Percentiles rank a stretch among this genome's conserved stretches.
Conservation (phyloP, 2,329 filamentous ascomycete species). For the Cercospora brassicicola region DNA sequence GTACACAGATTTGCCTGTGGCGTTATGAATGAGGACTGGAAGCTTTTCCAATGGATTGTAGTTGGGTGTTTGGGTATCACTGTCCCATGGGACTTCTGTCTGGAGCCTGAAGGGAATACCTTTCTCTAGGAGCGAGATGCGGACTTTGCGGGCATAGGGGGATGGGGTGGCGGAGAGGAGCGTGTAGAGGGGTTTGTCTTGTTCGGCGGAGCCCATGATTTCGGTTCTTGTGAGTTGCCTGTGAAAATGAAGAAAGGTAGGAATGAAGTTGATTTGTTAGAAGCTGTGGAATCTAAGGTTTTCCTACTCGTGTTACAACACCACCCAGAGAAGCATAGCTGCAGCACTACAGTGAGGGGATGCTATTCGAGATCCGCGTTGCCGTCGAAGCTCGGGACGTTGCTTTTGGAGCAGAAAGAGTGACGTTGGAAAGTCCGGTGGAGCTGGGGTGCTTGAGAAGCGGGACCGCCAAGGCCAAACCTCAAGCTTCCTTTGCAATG, state of each 20-base stretch:
- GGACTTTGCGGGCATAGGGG: slow-evolving; percentile 46
- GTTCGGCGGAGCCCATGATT: neutral
- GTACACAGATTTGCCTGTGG: slow-evolving; percentile 37
- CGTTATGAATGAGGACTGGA: slow-evolving; percentile 40
- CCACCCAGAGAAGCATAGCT: neutral
- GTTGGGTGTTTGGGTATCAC: slow-evolving; percentile 41
- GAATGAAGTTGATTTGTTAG: neutral
- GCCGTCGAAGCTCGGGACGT: slow-evolving; percentile 16
- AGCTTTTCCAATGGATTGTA: slow-evolving; percentile 47
- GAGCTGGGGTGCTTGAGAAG: neutral
- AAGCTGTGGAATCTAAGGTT: neutral
- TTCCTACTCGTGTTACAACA: neutral
- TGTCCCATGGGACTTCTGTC: slow-evolving; percentile 48
- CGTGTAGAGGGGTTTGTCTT: slow-evolving; percentile 25
- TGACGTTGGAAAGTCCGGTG: neutral
- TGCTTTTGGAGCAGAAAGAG: slow-evolving; percentile 1
- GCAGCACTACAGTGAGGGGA: neutral
- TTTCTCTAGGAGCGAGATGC: slow-evolving; percentile 45
- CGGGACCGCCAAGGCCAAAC: neutral
- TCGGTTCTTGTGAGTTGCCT: neutral
- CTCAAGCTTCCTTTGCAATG: neutral
- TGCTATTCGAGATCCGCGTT: slow-evolving; percentile 11
- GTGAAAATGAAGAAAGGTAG: neutral
- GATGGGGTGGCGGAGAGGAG: slow-evolving; percentile 42
- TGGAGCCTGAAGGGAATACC: slow-evolving; percentile 43